Percentiles rank a stretch among this genome's conserved stretches.
Evolutionary conservation across 176 grass and related monocot genomes (phyloP).

Genomic region (Oryza glaberrima): DNA sequence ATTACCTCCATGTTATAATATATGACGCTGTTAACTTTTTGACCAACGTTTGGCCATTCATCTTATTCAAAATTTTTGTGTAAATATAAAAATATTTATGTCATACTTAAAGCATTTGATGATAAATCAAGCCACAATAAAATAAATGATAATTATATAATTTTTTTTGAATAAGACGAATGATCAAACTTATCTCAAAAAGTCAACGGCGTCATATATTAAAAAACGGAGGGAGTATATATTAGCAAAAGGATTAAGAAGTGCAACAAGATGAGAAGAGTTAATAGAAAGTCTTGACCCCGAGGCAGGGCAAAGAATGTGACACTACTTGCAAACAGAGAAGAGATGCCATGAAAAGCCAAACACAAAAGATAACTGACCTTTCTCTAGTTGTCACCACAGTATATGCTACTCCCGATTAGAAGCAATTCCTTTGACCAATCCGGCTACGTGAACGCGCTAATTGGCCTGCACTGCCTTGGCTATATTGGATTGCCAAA

Average conservation of each 20-base stretch:
- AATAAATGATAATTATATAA: too few relatives aligned
- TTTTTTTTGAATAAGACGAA: too few relatives aligned
- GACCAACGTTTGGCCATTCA: too few relatives aligned
- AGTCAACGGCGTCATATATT: too few relatives aligned
- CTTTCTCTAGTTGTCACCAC: constrained; percentile 55
- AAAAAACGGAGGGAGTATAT: neutral
- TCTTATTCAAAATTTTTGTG: too few relatives aligned
- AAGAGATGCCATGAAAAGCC: constrained; percentile 31
- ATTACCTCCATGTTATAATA: neutral
- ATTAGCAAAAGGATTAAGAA: constrained; percentile 27
- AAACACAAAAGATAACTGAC: constrained; percentile 48
- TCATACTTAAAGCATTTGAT: too few relatives aligned
- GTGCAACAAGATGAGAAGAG: neutral
- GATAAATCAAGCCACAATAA: too few relatives aligned
- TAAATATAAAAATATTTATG: too few relatives aligned
- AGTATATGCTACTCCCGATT: constrained; percentile 40
- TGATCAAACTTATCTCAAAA: too few relatives aligned
- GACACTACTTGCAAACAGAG: constrained; percentile 31
- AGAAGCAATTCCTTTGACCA: constrained; percentile 57
- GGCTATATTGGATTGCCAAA: constrained; percentile 20
- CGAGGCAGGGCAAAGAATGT: constrained; percentile 46
- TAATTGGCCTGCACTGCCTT: constrained; percentile 35
- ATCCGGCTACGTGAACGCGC: constrained; percentile 31
- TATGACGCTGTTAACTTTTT: too few relatives aligned
- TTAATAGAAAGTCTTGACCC: constrained; percentile 15